These are phyloP conservation scores for Cephaloascus fragrans DNA, from an alignment of 805 yeast genomes.

Conservation along the genomic window DNA sequence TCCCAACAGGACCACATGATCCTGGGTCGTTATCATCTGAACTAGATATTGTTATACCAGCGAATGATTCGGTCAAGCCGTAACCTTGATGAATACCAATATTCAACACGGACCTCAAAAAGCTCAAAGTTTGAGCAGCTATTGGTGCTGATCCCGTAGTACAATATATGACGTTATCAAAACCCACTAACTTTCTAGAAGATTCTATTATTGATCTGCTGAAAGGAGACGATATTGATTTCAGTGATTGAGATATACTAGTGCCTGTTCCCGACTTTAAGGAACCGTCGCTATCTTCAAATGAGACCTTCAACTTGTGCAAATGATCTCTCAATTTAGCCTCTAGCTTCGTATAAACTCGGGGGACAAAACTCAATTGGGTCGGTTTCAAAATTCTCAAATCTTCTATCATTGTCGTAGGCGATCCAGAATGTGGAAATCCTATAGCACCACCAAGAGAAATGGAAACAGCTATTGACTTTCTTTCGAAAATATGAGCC, in stretches of 20 bases:
- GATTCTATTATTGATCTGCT: slow-evolving; percentile 3
- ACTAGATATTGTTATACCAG: slow-evolving; percentile 34
- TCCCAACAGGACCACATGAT: slow-evolving; percentile 39
- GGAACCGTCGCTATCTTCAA: too few relatives aligned
- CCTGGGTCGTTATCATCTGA: slow-evolving; percentile 25
- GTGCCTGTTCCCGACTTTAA: too few relatives aligned
- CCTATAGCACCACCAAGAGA: too few relatives aligned
- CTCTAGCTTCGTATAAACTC: slow-evolving; percentile 54
- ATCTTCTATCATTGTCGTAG: slow-evolving; percentile 50
- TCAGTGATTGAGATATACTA: too few relatives aligned
- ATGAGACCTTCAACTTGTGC: too few relatives aligned
- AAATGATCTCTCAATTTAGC: too few relatives aligned
- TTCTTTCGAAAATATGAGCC: slow-evolving; percentile 52
- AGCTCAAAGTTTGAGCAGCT: slow-evolving; percentile 12
- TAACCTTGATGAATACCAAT: slow-evolving; percentile 41
- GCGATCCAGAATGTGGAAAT: slow-evolving; percentile 36
- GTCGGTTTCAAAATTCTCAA: slow-evolving; percentile 45
- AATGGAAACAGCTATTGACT: slow-evolving; percentile 15
- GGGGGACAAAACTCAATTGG: slow-evolving; percentile 48
- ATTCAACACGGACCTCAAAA: slow-evolving; percentile 24
- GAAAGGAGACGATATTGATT: slow-evolving; percentile 6
- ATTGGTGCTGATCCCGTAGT: slow-evolving; percentile 15
- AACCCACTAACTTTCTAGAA: slow-evolving; percentile 10
- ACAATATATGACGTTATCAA: neutral
- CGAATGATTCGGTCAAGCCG: slow-evolving; percentile 59